A percentile compares a stretch with the other conserved stretches of the same genome.
Evolutionary conservation across 805 yeast genomes (phyloP).

Genomic region (Candida maris): DNA sequence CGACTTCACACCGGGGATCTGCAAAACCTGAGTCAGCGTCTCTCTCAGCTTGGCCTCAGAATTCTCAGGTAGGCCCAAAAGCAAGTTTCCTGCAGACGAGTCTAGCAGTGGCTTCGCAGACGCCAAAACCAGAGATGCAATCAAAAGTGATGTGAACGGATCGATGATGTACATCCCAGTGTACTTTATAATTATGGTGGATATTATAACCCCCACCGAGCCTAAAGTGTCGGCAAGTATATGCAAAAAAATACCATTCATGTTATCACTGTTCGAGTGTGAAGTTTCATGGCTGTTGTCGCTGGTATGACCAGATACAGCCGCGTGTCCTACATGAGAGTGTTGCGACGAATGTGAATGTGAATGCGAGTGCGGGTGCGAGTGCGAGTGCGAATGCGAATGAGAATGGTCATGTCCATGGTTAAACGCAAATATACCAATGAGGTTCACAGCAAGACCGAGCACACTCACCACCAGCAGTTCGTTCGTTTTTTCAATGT

Average conservation of each 20-base stretch:
- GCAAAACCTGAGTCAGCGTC: conserved; percentile 62
- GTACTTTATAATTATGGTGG: conserved; percentile 71
- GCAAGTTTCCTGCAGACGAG: conserved; percentile 71
- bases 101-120: conserved; percentile 83
- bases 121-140: conserved; percentile 72
- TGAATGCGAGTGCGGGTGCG: conserved; percentile 25
- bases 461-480: conserved; percentile 76
- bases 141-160: conserved; percentile 86
- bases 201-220: conserved; percentile 93
- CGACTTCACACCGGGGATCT: conserved; percentile 75
- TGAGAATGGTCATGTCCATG: conserved; percentile 67
- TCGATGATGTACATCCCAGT: conserved; percentile 77
- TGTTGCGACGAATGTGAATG: conserved; percentile 23
- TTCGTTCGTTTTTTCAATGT: conserved; percentile 75
- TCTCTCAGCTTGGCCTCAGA: conserved; percentile 63
- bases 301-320: conserved; percentile 26
- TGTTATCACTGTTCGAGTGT: conserved; percentile 51
- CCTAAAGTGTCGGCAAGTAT: conserved; percentile 95
- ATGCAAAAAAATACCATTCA: conserved; percentile 93
- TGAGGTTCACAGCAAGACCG: conserved; percentile 83
- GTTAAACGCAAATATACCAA: conserved; percentile 92
- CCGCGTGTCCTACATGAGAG: neutral
- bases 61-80: conserved; percentile 50
- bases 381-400: conserved; percentile 21
- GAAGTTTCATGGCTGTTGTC: conserved; percentile 42